phyloP scores from a whole-genome alignment of 192 early-diverging fungal species.

The Entomortierella lignicola region DNA sequence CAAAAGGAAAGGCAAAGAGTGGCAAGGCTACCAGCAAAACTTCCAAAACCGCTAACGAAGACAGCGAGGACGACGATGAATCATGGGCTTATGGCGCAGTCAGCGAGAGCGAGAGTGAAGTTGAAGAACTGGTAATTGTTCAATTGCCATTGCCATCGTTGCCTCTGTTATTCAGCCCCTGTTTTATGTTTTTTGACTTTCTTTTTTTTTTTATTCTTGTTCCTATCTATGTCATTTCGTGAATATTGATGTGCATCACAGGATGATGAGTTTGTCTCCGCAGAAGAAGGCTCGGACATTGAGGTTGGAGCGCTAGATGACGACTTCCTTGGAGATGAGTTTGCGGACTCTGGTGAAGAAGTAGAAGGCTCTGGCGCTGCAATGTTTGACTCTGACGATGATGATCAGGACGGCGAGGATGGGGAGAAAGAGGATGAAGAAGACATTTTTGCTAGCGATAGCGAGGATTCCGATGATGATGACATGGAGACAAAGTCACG shows the following conservation, averaged over 20 bases:
- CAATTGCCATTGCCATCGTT: not conserved
- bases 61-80: constrained; percentile 43
- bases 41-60: constrained; percentile 6
- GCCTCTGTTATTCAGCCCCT: no score
- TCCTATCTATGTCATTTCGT: not conserved
- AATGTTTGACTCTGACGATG: constrained; percentile 63
- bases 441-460: constrained; percentile 48
- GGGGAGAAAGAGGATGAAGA: constrained; percentile 54
- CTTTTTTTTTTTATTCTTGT: not conserved
- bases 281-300: constrained; percentile 59
- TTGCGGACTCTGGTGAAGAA: constrained; percentile 63
- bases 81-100: constrained; percentile 53
- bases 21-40: constrained; percentile 17
- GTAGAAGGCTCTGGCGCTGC: constrained; percentile 56
- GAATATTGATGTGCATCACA: not conserved
- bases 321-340: constrained; percentile 55
- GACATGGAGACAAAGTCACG: constrained; percentile 82
- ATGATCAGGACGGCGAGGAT: constrained; percentile 30
- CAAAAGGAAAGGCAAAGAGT: constrained; percentile 13
- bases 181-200: not conserved
- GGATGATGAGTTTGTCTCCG: constrained; percentile 50
- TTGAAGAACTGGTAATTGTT: constrained; percentile 29
- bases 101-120: constrained; percentile 37
- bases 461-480: constrained; percentile 55
- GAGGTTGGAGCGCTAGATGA: constrained; percentile 44